Percentiles rank a stretch among this genome's conserved stretches.
Conservation (phyloP, 345 rosid species). For the Eucalyptus fibrosa region DNA sequence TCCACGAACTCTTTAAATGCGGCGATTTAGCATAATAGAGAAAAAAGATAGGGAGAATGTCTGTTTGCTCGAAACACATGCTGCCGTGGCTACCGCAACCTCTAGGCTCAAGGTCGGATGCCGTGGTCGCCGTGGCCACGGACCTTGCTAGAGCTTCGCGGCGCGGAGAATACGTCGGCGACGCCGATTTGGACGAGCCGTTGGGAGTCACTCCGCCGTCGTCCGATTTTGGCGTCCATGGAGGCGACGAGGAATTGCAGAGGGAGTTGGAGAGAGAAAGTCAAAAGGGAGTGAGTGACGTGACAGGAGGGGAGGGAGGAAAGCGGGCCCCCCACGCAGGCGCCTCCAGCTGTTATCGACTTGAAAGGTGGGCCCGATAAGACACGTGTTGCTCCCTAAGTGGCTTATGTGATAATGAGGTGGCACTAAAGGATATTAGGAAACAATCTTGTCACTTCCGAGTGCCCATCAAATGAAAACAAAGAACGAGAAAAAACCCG, state of each 20-base stretch:
- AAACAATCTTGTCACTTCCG: background rate
- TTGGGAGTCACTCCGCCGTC: background rate
- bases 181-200: background rate
- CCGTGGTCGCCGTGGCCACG: background rate
- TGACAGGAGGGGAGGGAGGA: background rate
- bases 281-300: background rate
- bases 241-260: background rate
- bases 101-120: background rate
- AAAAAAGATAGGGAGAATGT: too few relatives aligned
- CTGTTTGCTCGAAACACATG: background rate
- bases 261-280: background rate
- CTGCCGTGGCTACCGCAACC: background rate
- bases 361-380: too few relatives aligned
- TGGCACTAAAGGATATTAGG: too few relatives aligned
- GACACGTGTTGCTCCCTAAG: too few relatives aligned
- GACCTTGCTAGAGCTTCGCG: background rate
- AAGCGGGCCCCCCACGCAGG: background rate
- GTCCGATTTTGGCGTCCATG: background rate
- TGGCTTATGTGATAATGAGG: too few relatives aligned
- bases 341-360: too few relatives aligned
- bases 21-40: background rate
- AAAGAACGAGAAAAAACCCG: background rate
- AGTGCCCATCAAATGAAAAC: background rate
- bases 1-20: background rate
- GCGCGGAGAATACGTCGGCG: background rate